These are phyloP conservation scores for Ormosia semicastrata DNA, from an alignment of 306 rosid genomes.

Conservation along the genomic window DNA sequence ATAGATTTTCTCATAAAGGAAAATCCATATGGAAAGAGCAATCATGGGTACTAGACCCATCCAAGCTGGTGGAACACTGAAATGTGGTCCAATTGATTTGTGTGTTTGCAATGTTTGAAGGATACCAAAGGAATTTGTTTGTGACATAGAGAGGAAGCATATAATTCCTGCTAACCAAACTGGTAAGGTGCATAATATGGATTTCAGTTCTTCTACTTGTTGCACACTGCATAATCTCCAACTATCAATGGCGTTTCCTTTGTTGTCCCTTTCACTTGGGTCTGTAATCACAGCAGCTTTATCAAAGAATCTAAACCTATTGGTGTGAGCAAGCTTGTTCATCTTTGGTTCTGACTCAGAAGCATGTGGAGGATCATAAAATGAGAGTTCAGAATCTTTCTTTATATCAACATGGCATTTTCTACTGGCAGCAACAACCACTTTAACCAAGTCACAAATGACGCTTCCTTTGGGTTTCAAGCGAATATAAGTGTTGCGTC, in stretches of 20 bases:
- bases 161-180: constrained; percentile 54
- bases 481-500: constrained; percentile 31
- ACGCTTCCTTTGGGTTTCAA: constrained; percentile 48
- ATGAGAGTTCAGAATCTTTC: constrained; percentile 18
- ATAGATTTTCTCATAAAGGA: constrained; percentile 48
- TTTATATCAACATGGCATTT: constrained; percentile 14
- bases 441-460: constrained; percentile 40
- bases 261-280: constrained; percentile 36
- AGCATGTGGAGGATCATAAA: constrained; percentile 35
- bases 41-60: constrained; percentile 54
- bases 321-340: constrained; percentile 23
- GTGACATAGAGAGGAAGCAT: constrained; percentile 50
- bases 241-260: constrained; percentile 27
- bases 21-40: constrained; percentile 52
- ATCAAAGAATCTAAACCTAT: constrained; percentile 42
- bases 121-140: constrained; percentile 50
- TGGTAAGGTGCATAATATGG: constrained; percentile 40
- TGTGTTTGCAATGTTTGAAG: constrained; percentile 60
- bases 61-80: constrained; percentile 67
- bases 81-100: constrained; percentile 38
- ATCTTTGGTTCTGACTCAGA: constrained; percentile 10
- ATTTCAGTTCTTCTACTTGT: constrained; percentile 57
- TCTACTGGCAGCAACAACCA: constrained; percentile 32
- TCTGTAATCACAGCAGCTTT: constrained; percentile 50
- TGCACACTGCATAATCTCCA: constrained; percentile 59